Conservation (phyloP, 805 yeast species). For the Nakazawaea wickerhamii region DNA sequence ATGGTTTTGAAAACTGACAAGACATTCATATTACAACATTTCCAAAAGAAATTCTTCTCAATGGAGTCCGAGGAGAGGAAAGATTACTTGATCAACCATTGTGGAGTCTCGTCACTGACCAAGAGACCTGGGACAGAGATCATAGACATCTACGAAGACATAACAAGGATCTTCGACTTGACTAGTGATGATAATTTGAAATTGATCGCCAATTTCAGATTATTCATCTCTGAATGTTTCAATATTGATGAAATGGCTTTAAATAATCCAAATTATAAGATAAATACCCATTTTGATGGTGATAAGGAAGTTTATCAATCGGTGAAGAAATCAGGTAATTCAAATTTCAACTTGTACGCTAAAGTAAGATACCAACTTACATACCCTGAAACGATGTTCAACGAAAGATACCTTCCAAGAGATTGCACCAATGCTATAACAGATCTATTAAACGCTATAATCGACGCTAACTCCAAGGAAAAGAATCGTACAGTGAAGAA, state of each 20-base stretch:
- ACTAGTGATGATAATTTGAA: background rate
- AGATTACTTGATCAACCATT: slow-evolving; percentile 4
- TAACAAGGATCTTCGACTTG: background rate
- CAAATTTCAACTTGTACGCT: background rate
- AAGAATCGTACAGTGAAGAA: background rate
- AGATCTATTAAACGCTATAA: slow-evolving; percentile 2
- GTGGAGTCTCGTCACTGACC: slow-evolving; percentile 4
- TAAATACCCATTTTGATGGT: slow-evolving; percentile 3
- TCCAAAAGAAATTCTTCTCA: slow-evolving; percentile 2
- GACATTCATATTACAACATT: background rate
- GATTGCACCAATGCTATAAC: background rate
- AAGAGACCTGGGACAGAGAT: slow-evolving; percentile 13
- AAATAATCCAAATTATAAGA: slow-evolving; percentile 1
- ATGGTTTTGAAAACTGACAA: slow-evolving; percentile 5
- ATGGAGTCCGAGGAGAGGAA: background rate
- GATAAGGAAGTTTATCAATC: slow-evolving; percentile 2
- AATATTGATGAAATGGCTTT: background rate
- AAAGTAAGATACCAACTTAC: slow-evolving; percentile 8
- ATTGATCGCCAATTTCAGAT: slow-evolving; percentile 3
- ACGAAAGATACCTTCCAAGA: slow-evolving; percentile 4
- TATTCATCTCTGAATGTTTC: slow-evolving; percentile 8
- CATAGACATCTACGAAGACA: slow-evolving; percentile 6
- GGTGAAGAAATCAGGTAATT: background rate
- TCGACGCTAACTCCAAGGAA: slow-evolving; percentile 1
- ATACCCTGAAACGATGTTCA: slow-evolving; percentile 8